Percentiles rank a stretch among this genome's conserved stretches.
Evolutionary conservation across 129 eudicot genomes (phyloP).

Genomic region (Dittrichia graveolens): DNA sequence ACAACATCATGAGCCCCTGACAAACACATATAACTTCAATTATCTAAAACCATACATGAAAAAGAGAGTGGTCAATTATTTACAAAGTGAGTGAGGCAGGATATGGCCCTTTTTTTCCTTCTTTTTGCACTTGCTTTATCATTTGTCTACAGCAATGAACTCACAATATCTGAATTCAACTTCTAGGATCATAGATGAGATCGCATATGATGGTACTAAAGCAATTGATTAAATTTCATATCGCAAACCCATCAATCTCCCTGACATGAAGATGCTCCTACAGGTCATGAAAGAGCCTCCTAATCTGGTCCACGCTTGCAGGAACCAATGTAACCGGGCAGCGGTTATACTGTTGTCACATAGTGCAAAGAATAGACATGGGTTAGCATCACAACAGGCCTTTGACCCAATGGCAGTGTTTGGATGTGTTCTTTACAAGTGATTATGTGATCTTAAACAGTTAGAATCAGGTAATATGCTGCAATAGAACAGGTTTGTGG

Average conservation of each 20-base stretch:
- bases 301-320: slow-evolving; percentile 73
- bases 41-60: slow-evolving; percentile 19
- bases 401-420: not conserved
- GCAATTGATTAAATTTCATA: slow-evolving; percentile 11
- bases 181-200: slow-evolving; percentile 6
- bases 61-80: slow-evolving; percentile 20
- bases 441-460: not conserved
- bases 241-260: slow-evolving; percentile 18
- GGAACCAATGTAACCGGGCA: slow-evolving; percentile 87
- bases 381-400: slow-evolving; percentile 10
- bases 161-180: slow-evolving; percentile 28
- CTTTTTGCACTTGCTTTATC: slow-evolving; percentile 8
- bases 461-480: not conserved
- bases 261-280: slow-evolving; percentile 37
- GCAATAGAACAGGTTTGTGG: not conserved
- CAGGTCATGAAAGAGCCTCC: slow-evolving; percentile 91
- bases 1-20: slow-evolving; percentile 16
- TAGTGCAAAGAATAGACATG: slow-evolving; percentile 23
- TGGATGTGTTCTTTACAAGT: not conserved
- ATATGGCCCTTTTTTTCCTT: not conserved
- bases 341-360: slow-evolving; percentile 70
- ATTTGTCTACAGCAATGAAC: slow-evolving; percentile 29
- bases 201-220: not conserved
- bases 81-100: slow-evolving; percentile 19
- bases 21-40: slow-evolving; percentile 15